phyloP scores from a whole-genome alignment of 176 grass and related monocot species.

The Paspalum vaginatum region DNA sequence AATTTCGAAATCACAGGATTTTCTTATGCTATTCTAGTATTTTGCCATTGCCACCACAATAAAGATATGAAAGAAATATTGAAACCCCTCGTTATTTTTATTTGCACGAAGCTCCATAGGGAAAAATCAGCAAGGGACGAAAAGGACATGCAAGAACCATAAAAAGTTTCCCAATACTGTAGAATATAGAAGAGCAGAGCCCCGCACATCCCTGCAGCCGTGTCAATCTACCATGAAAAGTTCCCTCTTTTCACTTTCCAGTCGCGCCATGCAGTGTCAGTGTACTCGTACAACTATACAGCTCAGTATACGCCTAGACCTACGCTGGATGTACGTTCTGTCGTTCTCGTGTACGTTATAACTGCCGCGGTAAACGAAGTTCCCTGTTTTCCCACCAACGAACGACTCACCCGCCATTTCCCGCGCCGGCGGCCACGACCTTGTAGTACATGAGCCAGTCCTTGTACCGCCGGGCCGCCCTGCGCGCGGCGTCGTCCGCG shows the following conservation, averaged over 20 bases:
- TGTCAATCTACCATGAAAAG: no score
- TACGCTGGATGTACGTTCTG: neutral
- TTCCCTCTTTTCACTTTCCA: neutral
- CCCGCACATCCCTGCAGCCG: no score
- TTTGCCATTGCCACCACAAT: neutral
- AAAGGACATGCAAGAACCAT: no score
- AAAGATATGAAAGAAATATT: neutral
- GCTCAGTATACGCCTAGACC: neutral
- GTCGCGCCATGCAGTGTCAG: neutral
- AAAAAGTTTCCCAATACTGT: no score
- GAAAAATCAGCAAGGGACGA: no score
- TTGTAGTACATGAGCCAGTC: slow-evolving; percentile 97
- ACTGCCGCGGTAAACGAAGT: slow-evolving; percentile 44
- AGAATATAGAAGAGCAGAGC: no score
- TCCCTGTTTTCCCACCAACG: neutral
- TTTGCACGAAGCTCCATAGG: neutral
- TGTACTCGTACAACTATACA: neutral
- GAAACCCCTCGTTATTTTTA: neutral
- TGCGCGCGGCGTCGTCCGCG: slow-evolving; percentile 54
- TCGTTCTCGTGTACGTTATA: slow-evolving; percentile 31
- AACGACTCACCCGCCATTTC: slow-evolving; percentile 45
- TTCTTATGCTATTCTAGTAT: neutral
- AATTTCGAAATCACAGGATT: neutral
- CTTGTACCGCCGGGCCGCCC: slow-evolving; percentile 74
- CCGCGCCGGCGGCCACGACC: slow-evolving; percentile 55